phyloP scores from a whole-genome alignment of 345 rosid species.

The Gossypium ekmanianum region DNA sequence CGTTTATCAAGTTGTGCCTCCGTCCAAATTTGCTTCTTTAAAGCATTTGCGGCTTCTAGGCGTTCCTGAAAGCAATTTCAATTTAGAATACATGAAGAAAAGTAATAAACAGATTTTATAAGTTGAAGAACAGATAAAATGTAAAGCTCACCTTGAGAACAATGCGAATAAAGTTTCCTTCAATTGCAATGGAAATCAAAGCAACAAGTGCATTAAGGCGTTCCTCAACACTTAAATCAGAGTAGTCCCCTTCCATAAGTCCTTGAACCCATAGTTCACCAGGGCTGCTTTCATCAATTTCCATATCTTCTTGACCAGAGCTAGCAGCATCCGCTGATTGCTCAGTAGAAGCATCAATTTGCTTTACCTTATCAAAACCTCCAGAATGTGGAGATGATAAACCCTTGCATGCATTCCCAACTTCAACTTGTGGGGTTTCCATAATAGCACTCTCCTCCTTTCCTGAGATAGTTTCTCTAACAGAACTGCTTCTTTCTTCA shows the following conservation, averaged over 20 bases:
- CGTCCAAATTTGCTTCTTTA: constrained; percentile 97
- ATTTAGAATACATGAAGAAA: constrained; percentile 25
- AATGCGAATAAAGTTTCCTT: constrained; percentile 86
- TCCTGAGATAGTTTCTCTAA: constrained; percentile 23
- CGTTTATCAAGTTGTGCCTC: constrained; percentile 92
- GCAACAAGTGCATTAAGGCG: constrained; percentile 84
- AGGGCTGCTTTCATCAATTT: constrained; percentile 71
- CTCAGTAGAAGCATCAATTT: constrained; percentile 20
- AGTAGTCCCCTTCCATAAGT: constrained; percentile 90
- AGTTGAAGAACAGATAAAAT: constrained; percentile 12
- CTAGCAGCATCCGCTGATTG: constrained; percentile 23
- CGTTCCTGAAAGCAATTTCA: constrained; percentile 62
- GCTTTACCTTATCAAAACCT: constrained; percentile 36
- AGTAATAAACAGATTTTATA: neutral
- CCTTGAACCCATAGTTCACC: constrained; percentile 94
- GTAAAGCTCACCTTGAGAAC: constrained; percentile 70
- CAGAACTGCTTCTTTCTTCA: constrained; percentile 29
- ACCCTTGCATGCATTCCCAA: constrained; percentile 23
- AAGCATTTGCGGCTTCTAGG: constrained; percentile 91
- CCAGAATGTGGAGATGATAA: constrained; percentile 33
- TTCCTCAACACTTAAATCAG: constrained; percentile 91
- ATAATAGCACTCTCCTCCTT: constrained; percentile 34
- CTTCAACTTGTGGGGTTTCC: constrained; percentile 33
- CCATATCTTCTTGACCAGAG: constrained; percentile 46
- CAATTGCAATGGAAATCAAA: constrained; percentile 80